Evolutionary conservation across 2,329 filamentous ascomycete species (phyloP), one percentile per base, ranked within the genome.

Genomic region (Colletotrichum sp.): DNA sequence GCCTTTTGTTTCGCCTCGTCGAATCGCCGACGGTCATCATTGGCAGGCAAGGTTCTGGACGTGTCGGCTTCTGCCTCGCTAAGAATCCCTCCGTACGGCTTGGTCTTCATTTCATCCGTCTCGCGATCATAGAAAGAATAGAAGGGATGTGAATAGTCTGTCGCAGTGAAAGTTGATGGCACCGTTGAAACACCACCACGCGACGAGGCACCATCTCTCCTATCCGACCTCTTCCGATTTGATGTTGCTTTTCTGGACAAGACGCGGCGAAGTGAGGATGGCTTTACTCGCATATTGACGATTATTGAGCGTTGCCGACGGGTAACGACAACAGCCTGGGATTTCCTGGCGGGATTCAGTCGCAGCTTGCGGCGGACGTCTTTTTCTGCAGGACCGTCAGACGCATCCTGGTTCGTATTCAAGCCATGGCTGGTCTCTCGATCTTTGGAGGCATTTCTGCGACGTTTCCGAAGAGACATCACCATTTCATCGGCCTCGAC

Each of bases 71-170:
- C 96, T 1, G 90, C 89, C 84, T 99, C 96, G 0, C 92, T 95
- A 32, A 99, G 88, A 68, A 99, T 98, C 2, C 97, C 97, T 32
- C 97, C 97, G 79, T 99, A 99, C 0, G 97, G 97, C 83, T 98
- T 99, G 66, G 94, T 94, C 83, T 98, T 98, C 52, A 93, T 88
- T 80, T 99, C 96, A 75, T 98, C 96, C 22, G 92, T 92, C 80
- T 98, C 96, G 79, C 95, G 95, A 79, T 98, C 96, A 77, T 94
- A 94, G 78, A 98, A 96, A 0, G 95, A 95, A 80, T 96, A 96
- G 81, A 98, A 96, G 1, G 95, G 94, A 76, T 95, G 94, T 2
- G 92, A 92, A 81, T 95, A 96, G 22, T 71, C 67, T n/a, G 74
- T 36, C 84, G 81, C 36, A 9, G 85, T 84, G 72, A 86, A 87